Evolutionary conservation across 1,284 basidiomycete species (phyloP).

Genomic region (Puccinia polysora): DNA sequence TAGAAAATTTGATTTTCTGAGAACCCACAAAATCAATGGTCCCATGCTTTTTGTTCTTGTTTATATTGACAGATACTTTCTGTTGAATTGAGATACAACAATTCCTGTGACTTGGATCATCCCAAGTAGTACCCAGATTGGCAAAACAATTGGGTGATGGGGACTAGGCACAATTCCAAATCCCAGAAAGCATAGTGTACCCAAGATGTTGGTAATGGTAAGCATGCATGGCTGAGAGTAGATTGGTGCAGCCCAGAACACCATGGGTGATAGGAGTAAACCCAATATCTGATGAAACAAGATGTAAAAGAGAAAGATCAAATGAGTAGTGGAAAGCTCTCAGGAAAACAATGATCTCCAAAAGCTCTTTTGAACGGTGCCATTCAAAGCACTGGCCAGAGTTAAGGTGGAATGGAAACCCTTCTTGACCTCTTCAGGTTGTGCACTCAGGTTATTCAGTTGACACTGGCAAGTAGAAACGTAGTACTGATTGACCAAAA

Average conservation of each 20-base stretch:
- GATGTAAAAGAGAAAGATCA: not conserved
- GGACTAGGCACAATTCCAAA: too few relatives aligned
- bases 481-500: constrained; percentile 30
- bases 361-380: constrained; percentile 17
- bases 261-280: constrained; percentile 13
- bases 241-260: constrained; percentile 3
- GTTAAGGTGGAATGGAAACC: constrained; percentile 25
- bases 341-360: not conserved
- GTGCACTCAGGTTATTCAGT: constrained; percentile 12
- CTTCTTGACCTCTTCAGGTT: constrained; percentile 29
- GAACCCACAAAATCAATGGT: too few relatives aligned
- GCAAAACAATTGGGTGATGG: too few relatives aligned
- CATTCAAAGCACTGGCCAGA: constrained; percentile 26
- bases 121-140: too few relatives aligned
- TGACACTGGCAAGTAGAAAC: constrained; percentile 18
- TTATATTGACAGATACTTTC: too few relatives aligned
- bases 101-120: too few relatives aligned
- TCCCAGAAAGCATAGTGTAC: too few relatives aligned
- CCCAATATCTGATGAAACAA: constrained; percentile 2
- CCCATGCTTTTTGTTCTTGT: too few relatives aligned
- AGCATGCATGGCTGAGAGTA: constrained; percentile 8
- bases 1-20: too few relatives aligned
- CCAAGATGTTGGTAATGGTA: constrained; percentile 2
- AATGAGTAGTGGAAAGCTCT: not conserved
- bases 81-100: too few relatives aligned